These are phyloP conservation scores for Mortierella sp. DNA, from an alignment of 371 early-diverging fungal genomes.

Conservation along the genomic window DNA sequence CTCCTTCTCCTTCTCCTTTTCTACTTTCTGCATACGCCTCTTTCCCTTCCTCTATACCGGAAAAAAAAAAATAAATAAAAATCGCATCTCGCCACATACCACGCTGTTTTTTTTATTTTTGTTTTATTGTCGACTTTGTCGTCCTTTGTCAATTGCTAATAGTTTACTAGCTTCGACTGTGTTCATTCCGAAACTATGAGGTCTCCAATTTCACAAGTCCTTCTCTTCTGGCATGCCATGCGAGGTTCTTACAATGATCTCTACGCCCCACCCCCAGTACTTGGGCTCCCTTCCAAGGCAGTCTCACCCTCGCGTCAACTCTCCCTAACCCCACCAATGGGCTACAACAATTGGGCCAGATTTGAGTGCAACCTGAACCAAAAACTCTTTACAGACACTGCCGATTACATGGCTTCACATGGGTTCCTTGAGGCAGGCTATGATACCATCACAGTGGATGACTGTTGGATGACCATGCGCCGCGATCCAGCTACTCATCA, in stretches of 20 bases:
- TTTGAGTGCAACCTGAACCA: slow-evolving; percentile 57
- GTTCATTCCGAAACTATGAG: too few species aligned
- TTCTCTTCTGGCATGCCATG: slow-evolving; percentile 42
- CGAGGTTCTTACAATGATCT: slow-evolving; percentile 10
- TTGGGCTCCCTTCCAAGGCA: slow-evolving; percentile 10
- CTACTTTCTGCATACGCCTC: neutral
- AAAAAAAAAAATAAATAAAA: too few species aligned
- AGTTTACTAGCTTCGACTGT: too few species aligned
- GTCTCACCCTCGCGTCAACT: slow-evolving; percentile 6
- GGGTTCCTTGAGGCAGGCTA: slow-evolving; percentile 53
- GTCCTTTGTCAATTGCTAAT: too few species aligned
- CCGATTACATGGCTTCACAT: slow-evolving; percentile 47
- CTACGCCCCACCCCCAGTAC: slow-evolving; percentile 3
- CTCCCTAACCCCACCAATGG: slow-evolving; percentile 55
- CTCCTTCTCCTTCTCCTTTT: neutral
- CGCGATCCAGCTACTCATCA: slow-evolving; percentile 28
- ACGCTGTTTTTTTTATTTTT: neutral
- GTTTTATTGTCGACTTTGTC: neutral
- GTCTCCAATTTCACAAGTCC: slow-evolving; percentile 35
- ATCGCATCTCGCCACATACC: neutral
- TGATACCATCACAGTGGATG: slow-evolving; percentile 54
- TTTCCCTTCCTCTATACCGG: too few species aligned
- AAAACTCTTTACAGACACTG: slow-evolving; percentile 52
- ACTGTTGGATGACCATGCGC: slow-evolving; percentile 56
- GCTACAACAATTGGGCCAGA: slow-evolving; percentile 58